Conservation (phyloP, 1,139 yeast species). For the Hemisphaericaspora xylofermentans region DNA sequence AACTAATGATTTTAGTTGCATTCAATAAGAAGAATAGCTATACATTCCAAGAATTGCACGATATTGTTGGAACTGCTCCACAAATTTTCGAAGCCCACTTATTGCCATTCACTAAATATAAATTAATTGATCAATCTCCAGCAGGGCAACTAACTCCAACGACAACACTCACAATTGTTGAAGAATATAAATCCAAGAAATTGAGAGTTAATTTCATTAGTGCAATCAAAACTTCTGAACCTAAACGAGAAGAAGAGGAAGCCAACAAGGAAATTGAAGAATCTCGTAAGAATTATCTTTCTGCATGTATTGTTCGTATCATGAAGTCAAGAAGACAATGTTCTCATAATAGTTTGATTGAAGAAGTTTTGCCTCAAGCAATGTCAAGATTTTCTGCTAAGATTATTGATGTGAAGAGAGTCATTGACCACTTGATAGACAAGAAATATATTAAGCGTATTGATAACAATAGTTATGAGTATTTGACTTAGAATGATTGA, state of each 20-base stretch:
- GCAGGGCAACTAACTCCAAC: slow-evolving; percentile 49
- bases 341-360: slow-evolving; percentile 76
- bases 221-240: slow-evolving; percentile 71
- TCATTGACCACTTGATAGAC: slow-evolving; percentile 83
- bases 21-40: slow-evolving; percentile 66
- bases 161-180: slow-evolving; percentile 71
- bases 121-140: slow-evolving; percentile 66
- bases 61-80: slow-evolving; percentile 65
- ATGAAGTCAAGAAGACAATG: slow-evolving; percentile 90
- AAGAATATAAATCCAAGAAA: slow-evolving; percentile 83
- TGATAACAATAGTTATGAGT: slow-evolving; percentile 75
- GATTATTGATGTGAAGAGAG: slow-evolving; percentile 81
- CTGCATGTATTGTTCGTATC: slow-evolving; percentile 92
- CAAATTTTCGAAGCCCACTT: slow-evolving; percentile 74
- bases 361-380: slow-evolving; percentile 87
- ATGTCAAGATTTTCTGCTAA: slow-evolving; percentile 83
- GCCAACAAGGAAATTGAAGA: slow-evolving; percentile 84
- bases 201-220: slow-evolving; percentile 81
- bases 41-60: slow-evolving; percentile 60
- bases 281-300: slow-evolving; percentile 80
- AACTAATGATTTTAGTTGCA: slow-evolving; percentile 80
- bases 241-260: slow-evolving; percentile 75
- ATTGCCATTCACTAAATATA: slow-evolving; percentile 75
- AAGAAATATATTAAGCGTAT: slow-evolving; percentile 80
- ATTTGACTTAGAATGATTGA: slow-evolving; percentile 54